phyloP scores from a whole-genome alignment of 1,284 basidiomycete genomes.

The Pterulicium gracile region DNA sequence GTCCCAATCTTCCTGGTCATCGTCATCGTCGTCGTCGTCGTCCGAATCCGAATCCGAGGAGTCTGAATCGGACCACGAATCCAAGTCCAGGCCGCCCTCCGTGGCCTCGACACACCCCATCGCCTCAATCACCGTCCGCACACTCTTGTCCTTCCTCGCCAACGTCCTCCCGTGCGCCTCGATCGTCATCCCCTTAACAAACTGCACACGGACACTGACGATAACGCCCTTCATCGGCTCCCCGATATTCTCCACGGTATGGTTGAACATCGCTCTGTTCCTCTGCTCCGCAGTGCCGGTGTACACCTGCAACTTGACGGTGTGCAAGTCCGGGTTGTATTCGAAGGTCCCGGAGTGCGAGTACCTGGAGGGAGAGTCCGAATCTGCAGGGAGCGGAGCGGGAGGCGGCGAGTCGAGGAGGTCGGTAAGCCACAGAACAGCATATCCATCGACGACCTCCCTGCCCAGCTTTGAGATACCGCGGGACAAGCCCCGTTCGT shows the following conservation, averaged over 20 bases:
- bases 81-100: slow-evolving; percentile 13
- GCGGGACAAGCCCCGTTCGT: background rate
- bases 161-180: slow-evolving; percentile 27
- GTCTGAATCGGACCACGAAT: slow-evolving; percentile 11
- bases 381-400: background rate
- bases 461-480: background rate
- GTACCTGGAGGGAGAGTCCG: background rate
- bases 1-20: slow-evolving; percentile 9
- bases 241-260: slow-evolving; percentile 12
- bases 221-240: slow-evolving; percentile 10
- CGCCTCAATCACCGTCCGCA: slow-evolving; percentile 30
- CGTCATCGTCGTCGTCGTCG: slow-evolving; percentile 7
- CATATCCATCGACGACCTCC: background rate
- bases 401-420: background rate
- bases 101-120: slow-evolving; percentile 26
- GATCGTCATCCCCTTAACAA: slow-evolving; percentile 25
- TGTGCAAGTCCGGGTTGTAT: background rate
- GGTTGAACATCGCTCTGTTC: background rate
- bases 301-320: background rate
- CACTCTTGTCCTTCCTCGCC: slow-evolving; percentile 21
- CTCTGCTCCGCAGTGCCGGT: background rate
- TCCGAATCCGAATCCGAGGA: slow-evolving; percentile 7
- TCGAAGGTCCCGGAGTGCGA: background rate
- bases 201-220: slow-evolving; percentile 12
- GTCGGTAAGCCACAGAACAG: background rate